phyloP scores from a whole-genome alignment of 176 grass and related monocot species.

The Zizania latifolia region DNA sequence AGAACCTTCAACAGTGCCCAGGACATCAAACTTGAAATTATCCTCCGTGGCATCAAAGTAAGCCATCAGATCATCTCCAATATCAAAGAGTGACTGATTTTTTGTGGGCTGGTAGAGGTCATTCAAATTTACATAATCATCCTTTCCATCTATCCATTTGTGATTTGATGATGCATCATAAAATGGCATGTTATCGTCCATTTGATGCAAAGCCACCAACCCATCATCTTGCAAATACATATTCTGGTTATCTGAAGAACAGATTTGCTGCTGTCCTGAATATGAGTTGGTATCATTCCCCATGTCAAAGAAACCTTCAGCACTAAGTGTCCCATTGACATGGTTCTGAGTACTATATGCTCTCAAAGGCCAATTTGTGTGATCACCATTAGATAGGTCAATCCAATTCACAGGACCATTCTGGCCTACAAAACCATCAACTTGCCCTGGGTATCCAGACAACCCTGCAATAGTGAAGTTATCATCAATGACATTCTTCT shows the following conservation, averaged over 20 bases:
- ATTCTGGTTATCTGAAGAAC: conserved; percentile 25
- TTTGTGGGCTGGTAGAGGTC: conserved; percentile 32
- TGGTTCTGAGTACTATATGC: conserved; percentile 42
- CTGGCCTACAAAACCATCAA: conserved; percentile 33
- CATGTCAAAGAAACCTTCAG: conserved; percentile 54
- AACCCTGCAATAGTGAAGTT: conserved; percentile 27
- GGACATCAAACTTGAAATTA: conserved; percentile 48
- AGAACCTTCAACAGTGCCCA: conserved; percentile 13
- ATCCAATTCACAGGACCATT: conserved; percentile 25
- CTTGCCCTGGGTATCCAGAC: conserved; percentile 13
- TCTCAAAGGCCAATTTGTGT: conserved; percentile 36
- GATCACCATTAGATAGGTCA: conserved; percentile 25
- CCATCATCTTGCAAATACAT: conserved; percentile 27
- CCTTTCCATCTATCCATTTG: conserved; percentile 23
- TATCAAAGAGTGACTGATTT: conserved; percentile 16
- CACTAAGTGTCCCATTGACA: conserved; percentile 35
- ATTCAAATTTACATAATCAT: conserved; percentile 37
- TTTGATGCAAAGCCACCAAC: conserved; percentile 13
- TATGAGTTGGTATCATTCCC: conserved; percentile 34
- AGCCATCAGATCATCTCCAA: conserved; percentile 49
- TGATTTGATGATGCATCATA: conserved; percentile 40
- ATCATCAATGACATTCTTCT: conserved; percentile 29
- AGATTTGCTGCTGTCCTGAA: conserved; percentile 26
- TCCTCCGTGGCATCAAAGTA: conserved; percentile 61
- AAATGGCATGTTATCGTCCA: conserved; percentile 23